Conservation (phyloP, 2,329 filamentous ascomycete genomes). For the Periconia digitata region DNA sequence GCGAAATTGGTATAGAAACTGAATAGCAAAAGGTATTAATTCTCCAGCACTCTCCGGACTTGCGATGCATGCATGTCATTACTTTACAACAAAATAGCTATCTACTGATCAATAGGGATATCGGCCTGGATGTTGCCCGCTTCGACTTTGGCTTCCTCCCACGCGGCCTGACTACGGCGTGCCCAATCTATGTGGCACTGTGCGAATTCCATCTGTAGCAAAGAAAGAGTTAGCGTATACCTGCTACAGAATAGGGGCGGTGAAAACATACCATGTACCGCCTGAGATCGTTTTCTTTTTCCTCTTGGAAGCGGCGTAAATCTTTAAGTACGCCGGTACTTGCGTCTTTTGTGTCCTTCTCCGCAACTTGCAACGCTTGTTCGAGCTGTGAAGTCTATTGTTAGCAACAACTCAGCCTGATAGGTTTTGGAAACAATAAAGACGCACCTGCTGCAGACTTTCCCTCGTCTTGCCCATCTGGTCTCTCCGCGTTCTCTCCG, state of each 20-base stretch:
- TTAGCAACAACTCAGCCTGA: constrained; percentile 11
- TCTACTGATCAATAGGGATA: constrained; percentile 3
- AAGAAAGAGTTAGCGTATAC: not conserved
- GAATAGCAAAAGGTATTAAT: too few relatives aligned
- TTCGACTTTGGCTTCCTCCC: constrained; percentile 86
- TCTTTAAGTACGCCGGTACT: constrained; percentile 87
- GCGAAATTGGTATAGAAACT: too few relatives aligned
- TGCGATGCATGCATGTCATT: too few relatives aligned
- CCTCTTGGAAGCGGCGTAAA: constrained; percentile 85
- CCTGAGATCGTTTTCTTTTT: constrained; percentile 93
- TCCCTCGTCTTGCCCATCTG: constrained; percentile 95
- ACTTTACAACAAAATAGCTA: not conserved
- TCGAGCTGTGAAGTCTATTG: constrained; percentile 65
- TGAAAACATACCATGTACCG: constrained; percentile 82
- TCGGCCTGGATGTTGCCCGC: constrained; percentile 76
- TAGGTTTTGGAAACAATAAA: not conserved
- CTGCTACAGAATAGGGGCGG: constrained; percentile 1
- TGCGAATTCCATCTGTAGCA: constrained; percentile 77
- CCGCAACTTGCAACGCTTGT: constrained; percentile 84
- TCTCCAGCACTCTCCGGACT: too few relatives aligned
- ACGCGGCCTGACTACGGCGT: constrained; percentile 84
- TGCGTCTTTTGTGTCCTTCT: constrained; percentile 90
- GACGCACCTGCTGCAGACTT: constrained; percentile 64
- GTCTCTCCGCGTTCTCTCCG: constrained; percentile 87
- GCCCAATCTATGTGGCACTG: constrained; percentile 95